Evolutionary conservation across 768 basidiomycete genomes (phyloP), one percentile per base, ranked within the genome.

Genomic region (Hypholoma sublateritium): DNA sequence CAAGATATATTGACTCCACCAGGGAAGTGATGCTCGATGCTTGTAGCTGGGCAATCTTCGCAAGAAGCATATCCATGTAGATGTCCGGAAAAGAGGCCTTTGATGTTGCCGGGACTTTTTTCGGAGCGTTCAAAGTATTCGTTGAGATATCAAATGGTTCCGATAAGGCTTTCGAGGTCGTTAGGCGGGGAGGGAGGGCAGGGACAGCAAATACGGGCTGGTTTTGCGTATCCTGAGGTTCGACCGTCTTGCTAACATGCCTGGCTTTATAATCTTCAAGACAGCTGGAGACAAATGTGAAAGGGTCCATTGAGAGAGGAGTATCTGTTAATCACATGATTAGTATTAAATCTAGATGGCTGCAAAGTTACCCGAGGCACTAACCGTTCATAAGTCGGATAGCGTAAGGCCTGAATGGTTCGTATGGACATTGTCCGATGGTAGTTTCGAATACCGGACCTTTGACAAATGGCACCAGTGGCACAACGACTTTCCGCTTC

Each of bases 341-440:
- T n/a, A n/a, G n/a, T n/a, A n/a, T n/a, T n/a, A n/a, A n/a, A n/a
- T n/a, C n/a, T n/a, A n/a, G n/a, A n/a, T n/a, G n/a, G n/a, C n/a
- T n/a, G n/a, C n/a, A n/a, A n/a, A 45, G 37, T 32, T 37, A 37
- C 8, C n/a, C 55, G 36, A n/a, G 45, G 35, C 12, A 62, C 64
- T 59, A 67, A 91, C 95, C 93, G 66, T 97, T 96, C 66, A 98
- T 80, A 9, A 95, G 71, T 62, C 89, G 89, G 60, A 96, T 87
- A 46, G 82, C 79, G 65, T 93, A 95, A 22, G 79, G 74, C 25
- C 82, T 82, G 69, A 96, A 88, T 5, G 87, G 81, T 44, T 87
- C 85, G 58, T 86, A 84, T 42, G 81, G 78, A 65, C 87, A 87
- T 17, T 80, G 72, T 2, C 90, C 89, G 57, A 95, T 75, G 11